Evolutionary conservation across 2,329 filamentous ascomycete species (phyloP).

Genomic region (Fusarium abutilonis): DNA sequence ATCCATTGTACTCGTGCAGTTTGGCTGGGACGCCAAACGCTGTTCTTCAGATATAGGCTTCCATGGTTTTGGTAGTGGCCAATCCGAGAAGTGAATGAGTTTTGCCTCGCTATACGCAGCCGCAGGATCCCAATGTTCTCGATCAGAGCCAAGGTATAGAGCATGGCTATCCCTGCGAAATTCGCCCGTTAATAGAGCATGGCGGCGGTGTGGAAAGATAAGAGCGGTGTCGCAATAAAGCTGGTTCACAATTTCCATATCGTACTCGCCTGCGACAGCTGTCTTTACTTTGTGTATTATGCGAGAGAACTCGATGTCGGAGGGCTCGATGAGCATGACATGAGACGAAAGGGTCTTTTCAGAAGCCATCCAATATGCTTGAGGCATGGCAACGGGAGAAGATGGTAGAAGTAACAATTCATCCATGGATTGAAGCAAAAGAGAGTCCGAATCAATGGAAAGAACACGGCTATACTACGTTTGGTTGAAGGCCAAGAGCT

Average conservation of each 20-base stretch:
- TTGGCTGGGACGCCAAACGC: constrained; percentile 30
- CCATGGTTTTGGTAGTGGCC: constrained; percentile 73
- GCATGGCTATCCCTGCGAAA: constrained; percentile 63
- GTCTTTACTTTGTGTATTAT: constrained; percentile 44
- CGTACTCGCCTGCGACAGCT: constrained; percentile 57
- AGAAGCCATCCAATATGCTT: constrained; percentile 74
- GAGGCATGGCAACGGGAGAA: constrained; percentile 71
- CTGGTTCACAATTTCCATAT: constrained; percentile 75
- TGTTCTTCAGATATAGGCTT: constrained; percentile 32
- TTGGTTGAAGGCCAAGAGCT: constrained; percentile 75
- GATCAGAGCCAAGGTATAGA: constrained; percentile 53
- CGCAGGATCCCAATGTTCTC: constrained; percentile 67
- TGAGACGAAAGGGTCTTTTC: constrained; percentile 66
- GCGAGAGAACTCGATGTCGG: constrained; percentile 58
- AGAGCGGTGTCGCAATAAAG: constrained; percentile 67
- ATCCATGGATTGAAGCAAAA: constrained; percentile 71
- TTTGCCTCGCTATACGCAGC: constrained; percentile 67
- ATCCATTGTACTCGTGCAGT: constrained; percentile 57
- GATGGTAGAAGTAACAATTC: constrained; percentile 75
- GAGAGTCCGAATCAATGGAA: constrained; percentile 70
- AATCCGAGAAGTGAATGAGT: constrained; percentile 76
- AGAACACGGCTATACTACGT: constrained; percentile 63
- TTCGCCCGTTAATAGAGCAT: constrained; percentile 69
- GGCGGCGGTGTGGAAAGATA: constrained; percentile 71
- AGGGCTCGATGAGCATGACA: constrained; percentile 68